Evolutionary conservation across 2,329 filamentous ascomycete species (phyloP), one percentile per base, ranked within the genome.

Genomic region (Ciborinia camelliae): DNA sequence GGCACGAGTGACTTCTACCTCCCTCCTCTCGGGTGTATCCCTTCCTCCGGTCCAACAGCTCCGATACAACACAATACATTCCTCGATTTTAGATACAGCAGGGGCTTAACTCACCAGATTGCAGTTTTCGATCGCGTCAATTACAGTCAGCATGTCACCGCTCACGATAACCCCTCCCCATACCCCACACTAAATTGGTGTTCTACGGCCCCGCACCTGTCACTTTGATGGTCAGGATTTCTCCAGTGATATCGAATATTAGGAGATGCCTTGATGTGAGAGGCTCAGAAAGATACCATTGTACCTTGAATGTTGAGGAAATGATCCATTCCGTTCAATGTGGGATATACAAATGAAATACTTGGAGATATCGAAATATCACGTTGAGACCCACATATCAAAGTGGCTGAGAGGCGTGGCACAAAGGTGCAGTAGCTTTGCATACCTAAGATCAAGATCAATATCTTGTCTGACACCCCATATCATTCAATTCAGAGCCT

Each of bases 351-450:
- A 14, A 37, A 43, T 14, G 5, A 10, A 1, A 15, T 10, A 32
- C 18, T 43, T 14, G 10, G 18, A 5, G 7, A 32, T n/a, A 12
- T 8, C 9, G 53, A 28, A 23, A 32, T 23, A 45, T 37, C 28
- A 14, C 18, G 3, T 10, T 2, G 30, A 58, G 55, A 23, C 41
- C 55, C 55, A 47, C 41, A 58, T 55, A 35, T 47, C n/a, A 59
- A 20, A 35, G 55, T 47, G 55, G 41, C 55, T 59, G 55, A 35
- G 14, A 59, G 4, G n/a, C 41, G 55, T 48, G 5, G 28, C 55
- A 47, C 55, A 47, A 10, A 47, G n/a, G 8, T 35, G 55, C 41
- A 59, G 43, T 45, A 47, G 28, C 41, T 35, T 59, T 35, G n/a
- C n/a, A 47, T 26, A 20, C 4, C 18, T 4, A 28, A 10, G 10